Conservation (phyloP, 23 red algal genomes). For the Chondrus crispus region DNA sequence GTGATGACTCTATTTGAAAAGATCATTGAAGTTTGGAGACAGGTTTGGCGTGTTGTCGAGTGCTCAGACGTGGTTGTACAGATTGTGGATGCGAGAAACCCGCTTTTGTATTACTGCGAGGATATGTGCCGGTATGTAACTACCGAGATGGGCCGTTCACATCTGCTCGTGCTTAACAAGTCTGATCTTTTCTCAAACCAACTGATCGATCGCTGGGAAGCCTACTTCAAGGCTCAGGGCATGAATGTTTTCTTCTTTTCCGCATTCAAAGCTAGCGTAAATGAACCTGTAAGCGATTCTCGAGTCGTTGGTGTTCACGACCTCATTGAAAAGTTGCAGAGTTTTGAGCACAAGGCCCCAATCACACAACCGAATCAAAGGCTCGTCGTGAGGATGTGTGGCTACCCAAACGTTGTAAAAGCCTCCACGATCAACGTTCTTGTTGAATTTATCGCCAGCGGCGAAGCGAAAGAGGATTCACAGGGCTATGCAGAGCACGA, state of each 20-base stretch:
- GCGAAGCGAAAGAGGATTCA: neutral
- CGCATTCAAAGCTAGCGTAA: slow-evolving; percentile 51
- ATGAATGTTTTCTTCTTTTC: slow-evolving; percentile 86
- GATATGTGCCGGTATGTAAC: slow-evolving; percentile 80
- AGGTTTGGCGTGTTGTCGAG: slow-evolving; percentile 97
- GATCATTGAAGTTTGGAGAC: slow-evolving; percentile 95
- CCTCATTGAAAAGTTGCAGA: slow-evolving; percentile 26
- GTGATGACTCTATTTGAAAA: slow-evolving; percentile 96
- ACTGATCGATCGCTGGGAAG: slow-evolving; percentile 58
- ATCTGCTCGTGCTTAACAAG: slow-evolving; percentile 88
- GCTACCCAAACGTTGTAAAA: slow-evolving; percentile 99
- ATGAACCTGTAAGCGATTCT: slow-evolving; percentile 27
- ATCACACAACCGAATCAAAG: slow-evolving; percentile 36
- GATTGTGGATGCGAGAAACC: slow-evolving; percentile 96
- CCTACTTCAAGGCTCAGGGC: slow-evolving; percentile 54
- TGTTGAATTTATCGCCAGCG: slow-evolving; percentile 19
- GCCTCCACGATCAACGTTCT: slow-evolving; percentile 92
- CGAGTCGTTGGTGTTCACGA: slow-evolving; percentile 31
- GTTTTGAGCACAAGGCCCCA: neutral
- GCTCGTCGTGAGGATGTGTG: slow-evolving; percentile 82
- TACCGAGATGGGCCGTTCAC: slow-evolving; percentile 50
- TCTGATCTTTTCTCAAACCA: slow-evolving; percentile 67
- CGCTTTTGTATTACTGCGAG: slow-evolving; percentile 82
- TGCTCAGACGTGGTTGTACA: slow-evolving; percentile 86
- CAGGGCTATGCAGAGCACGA: neutral